phyloP scores from a whole-genome alignment of 305 asterid genomes.

The Fraxinus ornus region DNA sequence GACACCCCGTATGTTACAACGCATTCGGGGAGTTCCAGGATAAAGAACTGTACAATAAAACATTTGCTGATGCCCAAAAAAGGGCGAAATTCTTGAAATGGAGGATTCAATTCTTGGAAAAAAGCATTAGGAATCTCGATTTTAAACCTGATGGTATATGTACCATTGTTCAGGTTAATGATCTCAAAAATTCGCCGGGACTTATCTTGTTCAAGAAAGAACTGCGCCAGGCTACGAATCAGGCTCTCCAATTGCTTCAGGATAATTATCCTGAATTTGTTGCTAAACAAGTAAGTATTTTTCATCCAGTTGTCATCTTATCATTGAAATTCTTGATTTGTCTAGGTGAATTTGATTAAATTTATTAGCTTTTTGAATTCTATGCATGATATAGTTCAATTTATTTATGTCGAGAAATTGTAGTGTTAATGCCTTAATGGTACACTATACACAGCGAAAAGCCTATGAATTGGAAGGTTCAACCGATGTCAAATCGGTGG shows the following conservation, averaged over 20 bases:
- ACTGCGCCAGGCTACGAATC: slow-evolving; percentile 71
- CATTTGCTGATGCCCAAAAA: slow-evolving; percentile 82
- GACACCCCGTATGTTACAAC: slow-evolving; percentile 81
- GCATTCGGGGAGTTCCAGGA: slow-evolving; percentile 84
- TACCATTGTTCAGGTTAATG: slow-evolving; percentile 81
- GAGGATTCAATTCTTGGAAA: slow-evolving; percentile 83
- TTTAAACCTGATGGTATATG: slow-evolving; percentile 68
- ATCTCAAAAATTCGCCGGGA: slow-evolving; percentile 83
- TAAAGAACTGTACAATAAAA: slow-evolving; percentile 65
- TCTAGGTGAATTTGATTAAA: neutral
- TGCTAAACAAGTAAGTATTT: slow-evolving; percentile 70
- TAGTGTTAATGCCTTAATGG: neutral
- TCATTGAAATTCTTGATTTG: neutral
- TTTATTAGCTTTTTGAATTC: neutral
- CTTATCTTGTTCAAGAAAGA: slow-evolving; percentile 73
- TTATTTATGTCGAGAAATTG: neutral
- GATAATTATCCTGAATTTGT: slow-evolving; percentile 97
- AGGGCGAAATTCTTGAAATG: slow-evolving; percentile 66
- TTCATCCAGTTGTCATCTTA: neutral
- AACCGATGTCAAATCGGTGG: neutral
- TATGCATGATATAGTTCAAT: neutral
- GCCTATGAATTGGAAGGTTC: neutral
- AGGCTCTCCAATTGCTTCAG: slow-evolving; percentile 85
- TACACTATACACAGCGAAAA: neutral
- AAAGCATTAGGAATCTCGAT: slow-evolving; percentile 73